phyloP scores from a whole-genome alignment of 169 alveolate species.

The Amoebophrya sp. region DNA sequence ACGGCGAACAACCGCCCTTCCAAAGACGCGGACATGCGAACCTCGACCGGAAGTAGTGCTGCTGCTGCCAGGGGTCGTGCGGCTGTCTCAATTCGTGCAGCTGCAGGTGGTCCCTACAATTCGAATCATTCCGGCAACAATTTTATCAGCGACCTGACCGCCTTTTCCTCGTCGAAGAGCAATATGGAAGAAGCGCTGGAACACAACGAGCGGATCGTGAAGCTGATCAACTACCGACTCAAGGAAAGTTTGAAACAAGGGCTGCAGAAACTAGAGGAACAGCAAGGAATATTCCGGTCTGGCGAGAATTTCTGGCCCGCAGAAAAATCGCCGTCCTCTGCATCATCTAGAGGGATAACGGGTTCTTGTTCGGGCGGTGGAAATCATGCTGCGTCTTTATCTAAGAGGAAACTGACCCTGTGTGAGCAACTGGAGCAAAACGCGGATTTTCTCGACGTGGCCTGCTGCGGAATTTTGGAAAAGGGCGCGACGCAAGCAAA shows the following conservation, averaged over 20 bases:
- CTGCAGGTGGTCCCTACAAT: background rate
- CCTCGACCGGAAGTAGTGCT: background rate
- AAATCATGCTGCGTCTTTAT: too few relatives aligned
- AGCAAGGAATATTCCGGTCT: too few relatives aligned
- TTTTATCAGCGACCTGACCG: background rate
- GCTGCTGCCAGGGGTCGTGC: too few relatives aligned
- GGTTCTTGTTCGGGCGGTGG: too few relatives aligned
- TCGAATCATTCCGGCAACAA: background rate
- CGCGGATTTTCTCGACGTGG: too few relatives aligned
- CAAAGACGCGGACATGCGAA: background rate
- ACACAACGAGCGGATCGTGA: constrained; percentile 20
- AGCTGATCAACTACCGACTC: background rate
- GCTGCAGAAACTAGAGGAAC: background rate
- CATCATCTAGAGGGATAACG: too few relatives aligned
- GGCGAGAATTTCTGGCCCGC: too few relatives aligned
- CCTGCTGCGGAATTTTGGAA: background rate
- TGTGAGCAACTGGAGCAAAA: too few relatives aligned
- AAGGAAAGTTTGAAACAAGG: background rate
- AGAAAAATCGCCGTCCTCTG: too few relatives aligned
- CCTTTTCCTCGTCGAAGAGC: too few relatives aligned
- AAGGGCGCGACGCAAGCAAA: background rate
- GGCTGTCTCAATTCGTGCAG: too few relatives aligned
- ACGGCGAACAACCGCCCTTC: background rate
- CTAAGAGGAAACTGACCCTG: too few relatives aligned
- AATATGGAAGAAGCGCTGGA: background rate